Conservation (phyloP, 192 early-diverging fungal genomes). For the Podila minutissima region DNA sequence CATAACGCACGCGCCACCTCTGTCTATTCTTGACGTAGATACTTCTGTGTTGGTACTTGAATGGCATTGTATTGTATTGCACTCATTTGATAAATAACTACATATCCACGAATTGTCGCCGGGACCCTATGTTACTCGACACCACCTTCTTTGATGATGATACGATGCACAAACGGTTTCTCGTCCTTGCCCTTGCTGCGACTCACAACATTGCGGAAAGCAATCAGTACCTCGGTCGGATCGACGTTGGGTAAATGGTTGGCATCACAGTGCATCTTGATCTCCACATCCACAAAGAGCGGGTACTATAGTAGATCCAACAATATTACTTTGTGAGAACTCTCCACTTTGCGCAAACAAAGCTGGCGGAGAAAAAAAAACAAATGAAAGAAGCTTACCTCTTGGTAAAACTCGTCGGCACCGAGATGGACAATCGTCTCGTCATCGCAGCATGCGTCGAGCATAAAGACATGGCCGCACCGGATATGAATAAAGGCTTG, state of each 20-base stretch:
- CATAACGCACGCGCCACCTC: too few species aligned
- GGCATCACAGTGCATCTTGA: slow-evolving; percentile 41
- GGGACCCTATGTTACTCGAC: neutral
- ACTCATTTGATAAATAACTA: neutral
- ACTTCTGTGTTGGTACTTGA: too few species aligned
- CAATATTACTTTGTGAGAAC: neutral
- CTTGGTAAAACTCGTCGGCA: slow-evolving; percentile 47
- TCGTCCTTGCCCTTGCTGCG: neutral
- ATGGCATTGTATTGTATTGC: too few species aligned
- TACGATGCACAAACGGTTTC: slow-evolving; percentile 20
- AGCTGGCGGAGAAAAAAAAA: neutral
- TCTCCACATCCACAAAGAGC: slow-evolving; percentile 53
- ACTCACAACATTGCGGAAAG: slow-evolving; percentile 40
- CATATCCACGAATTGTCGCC: neutral
- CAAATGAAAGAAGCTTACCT: slow-evolving; percentile 2
- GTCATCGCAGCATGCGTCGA: slow-evolving; percentile 47
- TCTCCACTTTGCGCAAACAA: neutral
- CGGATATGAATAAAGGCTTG: slow-evolving; percentile 49
- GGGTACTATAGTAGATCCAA: slow-evolving; percentile 25
- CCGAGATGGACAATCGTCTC: slow-evolving; percentile 47
- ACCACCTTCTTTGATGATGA: slow-evolving; percentile 3
- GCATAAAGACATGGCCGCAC: slow-evolving; percentile 50
- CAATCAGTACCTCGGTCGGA: slow-evolving; percentile 34
- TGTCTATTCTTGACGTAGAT: too few species aligned
- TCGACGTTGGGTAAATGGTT: slow-evolving; percentile 1